Base-by-base conservation (phyloP, 2,329 filamentous ascomycete genomes). In the Bipolaris sorokiniana region DNA sequence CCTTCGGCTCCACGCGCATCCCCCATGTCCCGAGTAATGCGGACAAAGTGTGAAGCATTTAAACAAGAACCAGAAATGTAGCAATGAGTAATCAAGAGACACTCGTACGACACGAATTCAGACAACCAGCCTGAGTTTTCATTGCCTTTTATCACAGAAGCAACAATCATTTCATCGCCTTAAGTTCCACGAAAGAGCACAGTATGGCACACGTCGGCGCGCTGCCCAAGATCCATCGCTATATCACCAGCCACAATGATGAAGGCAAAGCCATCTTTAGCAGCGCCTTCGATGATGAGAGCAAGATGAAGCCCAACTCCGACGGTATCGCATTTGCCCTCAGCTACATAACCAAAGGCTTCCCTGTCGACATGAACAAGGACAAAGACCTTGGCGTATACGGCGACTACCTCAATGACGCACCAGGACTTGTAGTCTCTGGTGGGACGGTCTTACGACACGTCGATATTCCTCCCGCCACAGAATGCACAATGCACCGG, bases 401-500 rank as follows among this genome's bases (percentile, higher is more conserved):
- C 69, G 69, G 77, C 28, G 60, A 66, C 36, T 80, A 79, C 59
- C 73, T 84, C 38, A 63, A 73, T 11, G 66, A 76, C 40, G 76
- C 80, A 1, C 82, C 84, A 0, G 83, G 83, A 1, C 76, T 86
- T 3, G 78, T 79, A 16, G 73, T 84, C 37, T 77, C 79, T 1
- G 73, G 73, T 28, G 81, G 81, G 9, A 81, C 81, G 4, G 80
- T 82, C 13, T 74, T 81, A 38, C 76, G 79, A 41, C 72, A 76
- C 46, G 76, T 78, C 40, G 76, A 78, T 50, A 74, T 77, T 46
- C 66, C 66, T 13, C 76, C 76, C 0, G 58, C 62, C 23, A 72
- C 68, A n/a, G 66, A 56, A 20, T 75, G 72, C 54, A 68, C 71
- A n/a, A 78, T 78, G 76, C 76, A 78, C 59, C 69, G 76, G 3